A percentile compares a stretch with the other conserved stretches of the same genome.
Conservation (phyloP, 108 stramenopile species). For the Fragilaria crotonensis region DNA sequence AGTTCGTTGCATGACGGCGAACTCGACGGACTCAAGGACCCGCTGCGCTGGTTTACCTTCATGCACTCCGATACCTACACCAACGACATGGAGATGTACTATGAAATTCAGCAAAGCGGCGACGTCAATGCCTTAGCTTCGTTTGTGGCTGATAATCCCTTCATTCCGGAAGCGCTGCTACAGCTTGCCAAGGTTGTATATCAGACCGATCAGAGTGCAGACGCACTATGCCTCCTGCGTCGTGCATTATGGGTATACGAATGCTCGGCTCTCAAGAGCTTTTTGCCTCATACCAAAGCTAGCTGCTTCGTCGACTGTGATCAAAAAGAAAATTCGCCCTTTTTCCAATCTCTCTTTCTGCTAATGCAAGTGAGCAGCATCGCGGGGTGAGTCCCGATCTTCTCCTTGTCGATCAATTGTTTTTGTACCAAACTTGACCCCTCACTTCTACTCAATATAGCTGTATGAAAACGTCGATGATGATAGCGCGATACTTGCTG, state of each 20-base stretch:
- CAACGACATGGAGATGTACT: conserved; percentile 29
- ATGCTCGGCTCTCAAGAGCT: conserved; percentile 36
- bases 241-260: conserved; percentile 65
- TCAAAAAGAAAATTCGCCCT: conserved; percentile 37
- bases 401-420: neutral
- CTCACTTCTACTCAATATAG: conserved; percentile 19
- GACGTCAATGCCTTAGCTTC: conserved; percentile 70
- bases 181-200: conserved; percentile 63
- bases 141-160: conserved; percentile 76
- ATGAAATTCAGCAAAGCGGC: conserved; percentile 26
- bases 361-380: conserved; percentile 44
- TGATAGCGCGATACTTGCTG: conserved; percentile 49
- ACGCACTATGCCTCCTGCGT: conserved; percentile 49
- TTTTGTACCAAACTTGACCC: neutral
- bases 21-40: neutral
- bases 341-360: conserved; percentile 56
- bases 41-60: conserved; percentile 57
- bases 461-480: conserved; percentile 40
- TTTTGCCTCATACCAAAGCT: too few relatives aligned
- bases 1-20: neutral
- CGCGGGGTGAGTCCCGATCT: conserved; percentile 16
- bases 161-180: conserved; percentile 51
- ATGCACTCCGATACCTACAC: conserved; percentile 55
- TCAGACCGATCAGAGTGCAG: conserved; percentile 53
- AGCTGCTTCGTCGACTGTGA: too few relatives aligned